Evolutionary conservation across 225 moss, liverwort and hornwort species (phyloP), one percentile per base, ranked within the genome.

Genomic region (Rhytidiadelphus loreus): DNA sequence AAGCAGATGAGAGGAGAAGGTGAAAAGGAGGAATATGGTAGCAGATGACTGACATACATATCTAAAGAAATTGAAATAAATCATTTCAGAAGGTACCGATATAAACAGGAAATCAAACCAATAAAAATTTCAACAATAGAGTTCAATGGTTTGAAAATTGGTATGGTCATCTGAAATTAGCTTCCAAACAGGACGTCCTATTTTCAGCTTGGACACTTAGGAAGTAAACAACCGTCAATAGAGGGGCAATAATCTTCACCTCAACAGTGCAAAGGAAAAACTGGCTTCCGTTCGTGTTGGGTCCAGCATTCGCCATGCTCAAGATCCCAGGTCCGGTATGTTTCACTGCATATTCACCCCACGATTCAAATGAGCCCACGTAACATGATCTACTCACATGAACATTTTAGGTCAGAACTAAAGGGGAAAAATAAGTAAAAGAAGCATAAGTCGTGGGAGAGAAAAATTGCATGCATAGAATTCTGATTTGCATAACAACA

Each of bases 221-320:
- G 59, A 35, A 53, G 26, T 25, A 87, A 82, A 64, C 35, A 85
- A 80, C 13, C 72, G n/a, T n/a, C 59, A 81, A 82, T 53, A 77
- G 68, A 32, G 29, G 71, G 60, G 65, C 44, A 26, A 83, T 28
- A 39, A 68, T 82, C 43, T 81, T 86, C 82, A 97, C 97, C 95
- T 94, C 89, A n/a, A 96, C 90, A 69, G 96, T 97, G 92, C 98
- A 98, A 85, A 98, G 77, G 78, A 98, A 98, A 80, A 98, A 98
- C 93, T 98, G 97, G 90, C 98, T 98, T 64, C 98, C 98, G 72
- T 98, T 98, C 11, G 98, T 98, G 87, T 98, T 93, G 15, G 90
- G 90, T 75, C 98, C 98, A 82, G 97, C 98, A 90, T 98, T 98
- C 26, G 98, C 98, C 97, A 98, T 98, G 92, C 98, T 98, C 86